Base-by-base conservation (phyloP, 2,329 filamentous ascomycete genomes). In the Stagonosporopsis vannaccii region DNA sequence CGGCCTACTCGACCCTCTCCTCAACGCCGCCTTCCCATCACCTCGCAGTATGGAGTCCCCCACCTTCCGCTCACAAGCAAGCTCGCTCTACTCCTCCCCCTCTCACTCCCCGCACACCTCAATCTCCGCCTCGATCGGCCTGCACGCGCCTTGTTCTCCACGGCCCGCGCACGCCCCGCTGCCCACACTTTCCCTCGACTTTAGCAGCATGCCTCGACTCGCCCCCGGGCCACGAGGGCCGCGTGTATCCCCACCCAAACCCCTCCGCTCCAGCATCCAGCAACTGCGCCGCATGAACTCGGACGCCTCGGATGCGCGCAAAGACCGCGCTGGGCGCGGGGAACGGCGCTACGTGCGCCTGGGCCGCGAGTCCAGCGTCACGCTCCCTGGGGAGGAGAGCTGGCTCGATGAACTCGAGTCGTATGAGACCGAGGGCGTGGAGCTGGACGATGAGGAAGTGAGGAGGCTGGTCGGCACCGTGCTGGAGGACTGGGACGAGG, bases 271-370 rank as follows among this genome's bases (percentile, higher is more conserved):
- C 28, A 76, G 75, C 7, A 76, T 79, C 37, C 69, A 70, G 56
- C 73, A 73, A 17, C 67, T 80, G 3, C 67, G 79, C 6, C 70
- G 78, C 19, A 79, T 79, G 78, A 80, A 80, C 60, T 77, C 73
- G 23, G 77, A 79, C 48, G 71, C 74, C 2, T 48, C 46, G 6
- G 55, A 61, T 19, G 59, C 61, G 5, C 57, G 58, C 22, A 59
- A 58, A 13, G 49, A 66, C 41, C 59, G 63, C 40, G 59, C 63
- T 8, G 72, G 69, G 9, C 50, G 62, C 2, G 71, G 68, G 8
- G 73, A 73, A 45, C 61, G 76, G 0, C 70, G 75, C 6, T 80
- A 79, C 59, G 56, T 76, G 19, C 66, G 72, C n/a, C 64, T 80
- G 0, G 77, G 77, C 0, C 68, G 78, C 2, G 77, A 79, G 61